Evolutionary conservation across 139 green algal species (phyloP).

Genomic region (Diplosphaera chodatii): DNA sequence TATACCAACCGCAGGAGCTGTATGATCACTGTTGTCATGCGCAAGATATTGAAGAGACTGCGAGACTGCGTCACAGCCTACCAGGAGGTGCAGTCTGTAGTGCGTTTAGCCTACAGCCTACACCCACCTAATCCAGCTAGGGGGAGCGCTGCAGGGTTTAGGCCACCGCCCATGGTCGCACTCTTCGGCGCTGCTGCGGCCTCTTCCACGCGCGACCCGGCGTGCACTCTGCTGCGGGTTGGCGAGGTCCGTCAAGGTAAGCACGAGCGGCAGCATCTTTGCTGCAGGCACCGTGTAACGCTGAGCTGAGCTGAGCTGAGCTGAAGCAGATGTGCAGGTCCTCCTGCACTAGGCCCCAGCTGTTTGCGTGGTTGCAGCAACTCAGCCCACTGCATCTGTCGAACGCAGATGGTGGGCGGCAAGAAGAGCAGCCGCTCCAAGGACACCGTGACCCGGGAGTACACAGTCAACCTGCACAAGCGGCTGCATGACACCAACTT

Average conservation of each 20-base stretch:
- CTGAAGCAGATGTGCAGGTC: not conserved
- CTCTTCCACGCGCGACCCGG: not conserved
- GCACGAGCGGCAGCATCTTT: too few species aligned
- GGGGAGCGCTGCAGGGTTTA: not conserved
- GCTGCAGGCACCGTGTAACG: too few species aligned
- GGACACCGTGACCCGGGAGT: constrained; percentile 90
- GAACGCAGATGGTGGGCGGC: constrained; percentile 43
- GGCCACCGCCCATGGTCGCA: too few species aligned
- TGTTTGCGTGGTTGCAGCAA: too few species aligned
- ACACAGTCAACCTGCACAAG: constrained; percentile 99
- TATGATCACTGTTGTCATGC: too few species aligned
- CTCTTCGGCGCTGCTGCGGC: too few species aligned
- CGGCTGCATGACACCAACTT: constrained; percentile 86
- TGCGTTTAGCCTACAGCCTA: not conserved
- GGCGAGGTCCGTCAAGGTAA: not conserved
- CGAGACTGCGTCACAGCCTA: too few species aligned
- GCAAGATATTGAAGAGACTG: too few species aligned
- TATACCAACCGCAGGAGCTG: too few species aligned
- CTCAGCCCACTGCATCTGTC: not conserved
- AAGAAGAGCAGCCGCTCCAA: constrained; percentile 66
- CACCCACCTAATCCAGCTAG: not conserved
- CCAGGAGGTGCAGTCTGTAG: too few species aligned
- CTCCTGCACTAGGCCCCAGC: too few species aligned
- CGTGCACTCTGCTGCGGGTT: not conserved
- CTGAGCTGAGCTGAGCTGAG: not conserved